Evolutionary conservation across 768 basidiomycete species (phyloP).

Genomic region (Kwoniella pini): DNA sequence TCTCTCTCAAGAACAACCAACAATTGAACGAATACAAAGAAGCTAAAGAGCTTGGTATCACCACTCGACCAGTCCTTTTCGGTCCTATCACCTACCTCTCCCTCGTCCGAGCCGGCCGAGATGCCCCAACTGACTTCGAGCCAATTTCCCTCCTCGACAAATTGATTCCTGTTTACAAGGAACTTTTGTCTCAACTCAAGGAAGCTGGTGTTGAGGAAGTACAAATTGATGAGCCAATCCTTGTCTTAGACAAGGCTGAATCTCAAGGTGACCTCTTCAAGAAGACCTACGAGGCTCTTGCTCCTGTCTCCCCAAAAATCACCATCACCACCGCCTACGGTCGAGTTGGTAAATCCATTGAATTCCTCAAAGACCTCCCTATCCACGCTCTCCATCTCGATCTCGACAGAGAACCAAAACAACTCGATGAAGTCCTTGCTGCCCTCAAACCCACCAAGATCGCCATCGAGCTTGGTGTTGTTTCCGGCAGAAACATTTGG

Average conservation of each 20-base stretch:
- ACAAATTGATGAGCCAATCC: slow-evolving; percentile 94
- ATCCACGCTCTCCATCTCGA: slow-evolving; percentile 94
- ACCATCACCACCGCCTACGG: slow-evolving; percentile 94
- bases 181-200: slow-evolving; percentile 86
- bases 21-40: slow-evolving; percentile 90
- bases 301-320: slow-evolving; percentile 83
- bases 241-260: slow-evolving; percentile 83
- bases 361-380: slow-evolving; percentile 86
- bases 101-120: slow-evolving; percentile 87
- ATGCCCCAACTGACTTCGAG: slow-evolving; percentile 77
- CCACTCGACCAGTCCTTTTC: slow-evolving; percentile 91
- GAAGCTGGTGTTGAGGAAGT: slow-evolving; percentile 90
- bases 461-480: slow-evolving; percentile 85
- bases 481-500: slow-evolving; percentile 99
- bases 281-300: slow-evolving; percentile 76
- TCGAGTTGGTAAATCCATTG: slow-evolving; percentile 88
- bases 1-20: slow-evolving; percentile 96
- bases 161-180: slow-evolving; percentile 86
- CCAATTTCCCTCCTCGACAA: slow-evolving; percentile 86
- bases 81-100: slow-evolving; percentile 94
- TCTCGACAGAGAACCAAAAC: slow-evolving; percentile 85
- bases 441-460: slow-evolving; percentile 81
- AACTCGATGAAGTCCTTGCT: slow-evolving; percentile 76
- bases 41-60: slow-evolving; percentile 83
- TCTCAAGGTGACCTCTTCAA: slow-evolving; percentile 76